Conservation (phyloP, 1,284 basidiomycete species). For the Ganoderma lucidum region DNA sequence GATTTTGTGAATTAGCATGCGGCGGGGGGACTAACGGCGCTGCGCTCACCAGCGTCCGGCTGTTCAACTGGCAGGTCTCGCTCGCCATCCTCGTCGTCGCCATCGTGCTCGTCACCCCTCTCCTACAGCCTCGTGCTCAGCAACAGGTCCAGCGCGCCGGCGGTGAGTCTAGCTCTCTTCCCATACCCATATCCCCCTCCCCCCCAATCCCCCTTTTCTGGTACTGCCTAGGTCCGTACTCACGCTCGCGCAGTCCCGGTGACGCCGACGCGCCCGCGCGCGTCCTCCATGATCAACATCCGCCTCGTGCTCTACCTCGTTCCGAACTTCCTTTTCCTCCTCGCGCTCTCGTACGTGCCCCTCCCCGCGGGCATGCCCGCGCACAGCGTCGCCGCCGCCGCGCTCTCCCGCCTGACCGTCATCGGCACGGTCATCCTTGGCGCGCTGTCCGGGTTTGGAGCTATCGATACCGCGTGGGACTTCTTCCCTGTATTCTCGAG, state of each 20-base stretch:
- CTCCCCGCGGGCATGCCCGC: conserved; percentile 59
- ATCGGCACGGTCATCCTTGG: conserved; percentile 78
- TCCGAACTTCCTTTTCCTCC: conserved; percentile 64
- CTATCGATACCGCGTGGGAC: conserved; percentile 70
- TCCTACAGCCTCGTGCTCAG: conserved; percentile 67
- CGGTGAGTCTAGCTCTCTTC: conserved; percentile 20
- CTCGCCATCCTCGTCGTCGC: conserved; percentile 61
- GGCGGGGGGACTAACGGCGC: not conserved
- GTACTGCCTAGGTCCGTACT: not conserved
- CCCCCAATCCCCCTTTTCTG: not conserved
- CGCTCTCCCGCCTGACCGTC: conserved; percentile 72
- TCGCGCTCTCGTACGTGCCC: conserved; percentile 70
- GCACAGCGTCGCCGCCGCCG: conserved; percentile 52
- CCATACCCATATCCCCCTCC: not conserved
- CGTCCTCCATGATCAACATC: conserved; percentile 30
- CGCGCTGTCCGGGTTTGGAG: conserved; percentile 77
- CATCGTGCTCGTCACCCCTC: conserved; percentile 68
- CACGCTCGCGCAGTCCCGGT: conserved; percentile 34
- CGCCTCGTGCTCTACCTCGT: conserved; percentile 54
- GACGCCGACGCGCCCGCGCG: conserved; percentile 39
- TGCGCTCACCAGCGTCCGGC: conserved; percentile 54
- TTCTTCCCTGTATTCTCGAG: conserved; percentile 45
- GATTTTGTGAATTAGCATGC: too few relatives aligned
- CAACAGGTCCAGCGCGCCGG: conserved; percentile 36
- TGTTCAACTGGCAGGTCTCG: conserved; percentile 70